These are phyloP conservation scores for Phanerochaete sordida DNA, from an alignment of 768 basidiomycete genomes.

Conservation along the genomic window DNA sequence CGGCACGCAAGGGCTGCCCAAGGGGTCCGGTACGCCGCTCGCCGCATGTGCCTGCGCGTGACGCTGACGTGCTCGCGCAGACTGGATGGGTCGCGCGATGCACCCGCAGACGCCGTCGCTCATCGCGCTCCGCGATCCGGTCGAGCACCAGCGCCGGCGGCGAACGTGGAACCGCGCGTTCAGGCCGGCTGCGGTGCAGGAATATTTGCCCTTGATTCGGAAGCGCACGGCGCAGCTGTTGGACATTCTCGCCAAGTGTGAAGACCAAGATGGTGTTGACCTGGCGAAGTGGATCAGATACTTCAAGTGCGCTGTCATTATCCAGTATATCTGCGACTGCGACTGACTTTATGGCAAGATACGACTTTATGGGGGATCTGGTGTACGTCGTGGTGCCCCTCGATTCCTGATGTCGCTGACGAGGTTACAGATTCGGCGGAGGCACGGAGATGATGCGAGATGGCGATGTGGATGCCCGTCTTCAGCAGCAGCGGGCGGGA, in stretches of 20 bases:
- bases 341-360: not conserved
- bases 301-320: not conserved
- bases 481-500: conserved; percentile 41
- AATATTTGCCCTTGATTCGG: not conserved
- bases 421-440: conserved; percentile 33
- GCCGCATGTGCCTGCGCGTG: too few relatives aligned
- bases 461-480: conserved; percentile 35
- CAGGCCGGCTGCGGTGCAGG: not conserved
- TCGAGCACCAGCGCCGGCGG: not conserved
- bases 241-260: not conserved
- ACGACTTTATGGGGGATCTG: conserved; percentile 11
- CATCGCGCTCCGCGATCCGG: not conserved
- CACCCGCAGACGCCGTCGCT: not conserved
- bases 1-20: not conserved
- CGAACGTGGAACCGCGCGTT: not conserved
- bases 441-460: conserved; percentile 35
- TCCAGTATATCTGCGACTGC: not conserved
- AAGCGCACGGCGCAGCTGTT: not conserved
- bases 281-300: conserved; percentile 2
- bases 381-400: not conserved
- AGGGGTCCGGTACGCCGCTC: not conserved
- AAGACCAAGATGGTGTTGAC: not conserved
- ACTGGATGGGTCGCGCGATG: not conserved
- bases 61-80: not conserved
- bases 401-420: not conserved